These are phyloP conservation scores for Colletotrichum sp. DNA, from an alignment of 2,329 filamentous ascomycete genomes.

Conservation along the genomic window DNA sequence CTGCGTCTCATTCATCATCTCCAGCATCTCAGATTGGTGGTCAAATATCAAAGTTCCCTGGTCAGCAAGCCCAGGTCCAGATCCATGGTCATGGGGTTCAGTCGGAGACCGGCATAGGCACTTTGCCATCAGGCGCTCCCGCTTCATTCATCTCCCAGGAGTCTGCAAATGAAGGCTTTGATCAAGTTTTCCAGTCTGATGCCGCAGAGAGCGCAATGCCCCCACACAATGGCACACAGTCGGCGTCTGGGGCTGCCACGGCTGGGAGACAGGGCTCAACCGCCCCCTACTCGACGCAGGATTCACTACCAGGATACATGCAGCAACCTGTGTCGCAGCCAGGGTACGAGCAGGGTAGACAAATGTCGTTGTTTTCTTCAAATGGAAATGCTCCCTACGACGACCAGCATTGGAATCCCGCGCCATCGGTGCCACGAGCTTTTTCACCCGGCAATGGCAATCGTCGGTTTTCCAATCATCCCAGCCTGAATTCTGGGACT, in stretches of 20 bases:
- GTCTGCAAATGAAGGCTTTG: not conserved
- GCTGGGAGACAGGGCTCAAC: not conserved
- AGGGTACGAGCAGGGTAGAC: not conserved
- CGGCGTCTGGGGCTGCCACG: not conserved
- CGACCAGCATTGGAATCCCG: not conserved
- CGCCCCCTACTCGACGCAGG: not conserved
- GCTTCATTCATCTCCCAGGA: not conserved
- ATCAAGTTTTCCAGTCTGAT: not conserved
- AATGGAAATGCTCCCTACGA: not conserved
- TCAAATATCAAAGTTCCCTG: not conserved
- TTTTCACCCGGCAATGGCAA: not conserved
- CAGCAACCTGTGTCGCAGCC: not conserved
- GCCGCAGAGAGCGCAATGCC: not conserved
- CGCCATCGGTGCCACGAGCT: not conserved
- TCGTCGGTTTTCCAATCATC: not conserved
- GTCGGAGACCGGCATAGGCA: not conserved
- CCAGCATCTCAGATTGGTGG: not conserved
- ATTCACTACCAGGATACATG: not conserved
- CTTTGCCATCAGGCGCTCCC: not conserved
- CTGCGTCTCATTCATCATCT: not conserved
- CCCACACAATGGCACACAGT: rapidly evolving
- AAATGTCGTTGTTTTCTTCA: not conserved
- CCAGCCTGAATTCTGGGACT: not conserved
- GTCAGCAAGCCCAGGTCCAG: not conserved
- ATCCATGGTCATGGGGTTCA: not conserved